phyloP scores from a whole-genome alignment of 129 eudicot genomes.

The Daucus carota region DNA sequence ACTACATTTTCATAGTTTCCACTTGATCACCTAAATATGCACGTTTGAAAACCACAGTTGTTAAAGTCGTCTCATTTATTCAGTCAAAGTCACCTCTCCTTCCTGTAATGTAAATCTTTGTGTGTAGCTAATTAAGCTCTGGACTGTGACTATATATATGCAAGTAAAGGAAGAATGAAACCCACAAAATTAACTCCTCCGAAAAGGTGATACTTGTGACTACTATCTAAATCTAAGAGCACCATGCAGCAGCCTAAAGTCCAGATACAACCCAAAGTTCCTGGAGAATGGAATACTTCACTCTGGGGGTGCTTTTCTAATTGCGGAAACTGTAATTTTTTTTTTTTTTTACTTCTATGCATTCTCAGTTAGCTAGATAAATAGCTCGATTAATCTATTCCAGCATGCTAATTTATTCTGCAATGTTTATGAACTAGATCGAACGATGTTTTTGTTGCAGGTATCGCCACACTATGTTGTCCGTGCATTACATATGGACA shows the following conservation, averaged over 20 bases:
- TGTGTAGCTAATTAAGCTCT: not conserved
- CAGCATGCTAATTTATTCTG: too few relatives aligned
- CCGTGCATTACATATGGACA: slow-evolving; percentile 36
- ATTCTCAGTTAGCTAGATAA: not conserved
- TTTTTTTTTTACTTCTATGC: not conserved
- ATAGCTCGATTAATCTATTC: too few relatives aligned
- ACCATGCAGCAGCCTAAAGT: not conserved
- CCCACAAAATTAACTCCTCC: not conserved
- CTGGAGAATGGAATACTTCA: not conserved
- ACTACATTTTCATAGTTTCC: not conserved
- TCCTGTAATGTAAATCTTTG: not conserved
- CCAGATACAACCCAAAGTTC: not conserved
- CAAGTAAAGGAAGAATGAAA: not conserved
- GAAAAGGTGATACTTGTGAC: too few relatives aligned
- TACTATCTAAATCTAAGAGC: not conserved
- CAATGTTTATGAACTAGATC: not conserved
- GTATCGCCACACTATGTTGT: slow-evolving; percentile 43
- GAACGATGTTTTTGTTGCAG: not conserved
- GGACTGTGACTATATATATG: not conserved
- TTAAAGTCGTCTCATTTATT: not conserved
- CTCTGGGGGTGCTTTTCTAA: not conserved
- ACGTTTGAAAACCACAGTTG: not conserved
- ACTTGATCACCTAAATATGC: not conserved
- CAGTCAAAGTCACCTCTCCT: not conserved
- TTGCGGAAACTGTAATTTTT: not conserved